phyloP scores from a whole-genome alignment of 2,329 filamentous ascomycete genomes.

The Epicoccum nigrum region DNA sequence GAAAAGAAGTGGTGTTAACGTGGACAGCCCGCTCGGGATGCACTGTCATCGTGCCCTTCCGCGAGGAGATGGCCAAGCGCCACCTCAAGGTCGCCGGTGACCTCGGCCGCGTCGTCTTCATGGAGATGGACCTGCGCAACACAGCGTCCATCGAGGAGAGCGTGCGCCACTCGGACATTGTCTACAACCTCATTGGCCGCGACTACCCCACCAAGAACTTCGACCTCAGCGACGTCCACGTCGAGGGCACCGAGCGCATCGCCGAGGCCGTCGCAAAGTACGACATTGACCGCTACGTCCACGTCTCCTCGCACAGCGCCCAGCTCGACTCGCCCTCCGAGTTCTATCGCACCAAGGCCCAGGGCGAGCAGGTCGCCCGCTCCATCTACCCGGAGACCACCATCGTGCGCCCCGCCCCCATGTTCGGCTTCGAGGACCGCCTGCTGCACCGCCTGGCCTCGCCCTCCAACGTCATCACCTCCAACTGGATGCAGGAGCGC shows the following conservation, averaged over 20 bases:
- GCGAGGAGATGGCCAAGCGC: constrained; percentile 97
- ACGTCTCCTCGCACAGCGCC: constrained; percentile 95
- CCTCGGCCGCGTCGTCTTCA: constrained; percentile 84
- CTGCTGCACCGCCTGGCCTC: constrained; percentile 85
- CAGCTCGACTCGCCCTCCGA: constrained; percentile 79
- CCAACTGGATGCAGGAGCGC: constrained; percentile 91
- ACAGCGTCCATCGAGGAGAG: constrained; percentile 95
- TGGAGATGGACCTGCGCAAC: constrained; percentile 94
- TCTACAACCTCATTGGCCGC: constrained; percentile 94
- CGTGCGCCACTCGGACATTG: constrained; percentile 94
- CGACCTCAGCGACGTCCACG: constrained; percentile 86
- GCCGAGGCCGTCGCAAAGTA: constrained; percentile 95
- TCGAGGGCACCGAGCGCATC: constrained; percentile 91
- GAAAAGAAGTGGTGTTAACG: constrained; percentile 26
- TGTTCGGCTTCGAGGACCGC: constrained; percentile 95
- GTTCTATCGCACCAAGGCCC: constrained; percentile 90
- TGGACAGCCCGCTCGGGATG: constrained; percentile 83
- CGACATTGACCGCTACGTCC: constrained; percentile 94
- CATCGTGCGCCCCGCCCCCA: constrained; percentile 88
- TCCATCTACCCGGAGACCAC: constrained; percentile 96
- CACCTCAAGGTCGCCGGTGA: constrained; percentile 97
- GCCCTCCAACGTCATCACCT: constrained; percentile 80
- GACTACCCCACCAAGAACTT: constrained; percentile 99
- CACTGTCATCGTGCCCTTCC: constrained; percentile 89
- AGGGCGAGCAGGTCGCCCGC: constrained; percentile 81